Percentiles rank a stretch among this genome's conserved stretches.
Conservation (phyloP, 2,329 filamentous ascomycete genomes). For the Pseudohalonectria lignicola region DNA sequence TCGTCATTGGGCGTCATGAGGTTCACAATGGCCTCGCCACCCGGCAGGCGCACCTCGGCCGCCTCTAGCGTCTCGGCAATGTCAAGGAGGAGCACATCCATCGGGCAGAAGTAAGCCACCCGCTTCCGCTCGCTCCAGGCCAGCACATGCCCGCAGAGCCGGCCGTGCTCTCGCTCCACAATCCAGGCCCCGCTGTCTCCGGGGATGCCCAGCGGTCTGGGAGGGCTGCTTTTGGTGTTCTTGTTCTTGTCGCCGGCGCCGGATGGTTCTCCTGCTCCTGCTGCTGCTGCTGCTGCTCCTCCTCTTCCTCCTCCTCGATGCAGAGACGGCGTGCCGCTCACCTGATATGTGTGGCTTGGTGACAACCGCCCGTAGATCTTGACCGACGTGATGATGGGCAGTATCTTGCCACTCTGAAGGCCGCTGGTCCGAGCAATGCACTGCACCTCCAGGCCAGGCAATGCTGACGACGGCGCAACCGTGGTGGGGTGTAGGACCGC, state of each 20-base stretch:
- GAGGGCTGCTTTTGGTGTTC: conserved; percentile 3
- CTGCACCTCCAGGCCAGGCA: conserved; percentile 72
- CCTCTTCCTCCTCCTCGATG: neutral
- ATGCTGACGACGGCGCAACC: conserved; percentile 45
- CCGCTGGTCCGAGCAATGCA: conserved; percentile 84
- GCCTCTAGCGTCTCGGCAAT: conserved; percentile 72
- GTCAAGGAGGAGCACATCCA: conserved; percentile 81
- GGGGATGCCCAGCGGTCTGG: conserved; percentile 51
- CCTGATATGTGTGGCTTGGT: conserved; percentile 61
- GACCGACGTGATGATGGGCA: conserved; percentile 68
- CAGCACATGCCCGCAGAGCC: conserved; percentile 80
- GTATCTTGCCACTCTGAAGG: conserved; percentile 66
- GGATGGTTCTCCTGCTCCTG: neutral
- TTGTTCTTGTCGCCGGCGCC: conserved; percentile 7
- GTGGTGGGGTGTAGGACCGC: conserved; percentile 38
- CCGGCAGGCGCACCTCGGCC: conserved; percentile 58
- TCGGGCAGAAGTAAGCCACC: conserved; percentile 86
- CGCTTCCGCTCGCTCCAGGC: conserved; percentile 75
- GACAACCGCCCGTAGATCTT: conserved; percentile 78
- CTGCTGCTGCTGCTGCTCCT: neutral
- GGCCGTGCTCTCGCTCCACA: conserved; percentile 66
- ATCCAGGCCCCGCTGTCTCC: conserved; percentile 94
- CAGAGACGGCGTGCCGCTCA: conserved; percentile 28
- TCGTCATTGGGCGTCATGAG: conserved; percentile 12
- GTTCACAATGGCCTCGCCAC: conserved; percentile 32